These are phyloP conservation scores for Bodo saltans DNA, from an alignment of 78 protist genomes.

Conservation along the genomic window DNA sequence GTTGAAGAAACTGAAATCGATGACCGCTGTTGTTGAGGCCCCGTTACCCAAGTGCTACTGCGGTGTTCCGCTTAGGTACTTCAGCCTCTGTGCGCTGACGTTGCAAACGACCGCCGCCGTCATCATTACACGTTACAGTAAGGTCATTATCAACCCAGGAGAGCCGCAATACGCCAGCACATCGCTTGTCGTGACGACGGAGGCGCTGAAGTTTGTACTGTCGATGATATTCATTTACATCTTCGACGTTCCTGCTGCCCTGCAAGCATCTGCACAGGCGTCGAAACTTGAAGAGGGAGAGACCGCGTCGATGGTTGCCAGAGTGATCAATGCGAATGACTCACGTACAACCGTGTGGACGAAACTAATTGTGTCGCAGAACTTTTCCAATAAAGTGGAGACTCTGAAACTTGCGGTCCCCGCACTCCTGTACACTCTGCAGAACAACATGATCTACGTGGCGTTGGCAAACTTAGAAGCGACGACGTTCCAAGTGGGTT, in stretches of 20 bases:
- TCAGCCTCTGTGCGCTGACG: neutral
- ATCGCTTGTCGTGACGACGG: neutral
- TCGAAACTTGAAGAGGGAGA: neutral
- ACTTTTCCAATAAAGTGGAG: neutral
- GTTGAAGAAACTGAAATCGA: too few species aligned
- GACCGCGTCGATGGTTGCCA: neutral
- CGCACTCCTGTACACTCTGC: constrained; percentile 31
- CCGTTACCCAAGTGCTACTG: too few species aligned
- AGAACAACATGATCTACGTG: constrained; percentile 28
- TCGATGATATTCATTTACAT: neutral
- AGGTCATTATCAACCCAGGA: neutral
- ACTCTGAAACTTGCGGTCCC: constrained; percentile 29
- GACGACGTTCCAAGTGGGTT: constrained; percentile 17
- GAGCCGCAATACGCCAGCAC: neutral
- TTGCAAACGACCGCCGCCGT: neutral
- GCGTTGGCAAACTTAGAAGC: constrained; percentile 13
- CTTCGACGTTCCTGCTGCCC: neutral
- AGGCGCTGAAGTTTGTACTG: neutral
- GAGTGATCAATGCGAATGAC: too few species aligned
- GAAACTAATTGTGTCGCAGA: neutral
- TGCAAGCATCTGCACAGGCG: neutral
- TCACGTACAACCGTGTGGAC: neutral
- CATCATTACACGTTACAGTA: neutral
- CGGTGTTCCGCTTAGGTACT: neutral
- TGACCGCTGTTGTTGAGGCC: too few species aligned